phyloP scores from a whole-genome alignment of 164 flowering plant species.

The Vitis rotundifolia region DNA sequence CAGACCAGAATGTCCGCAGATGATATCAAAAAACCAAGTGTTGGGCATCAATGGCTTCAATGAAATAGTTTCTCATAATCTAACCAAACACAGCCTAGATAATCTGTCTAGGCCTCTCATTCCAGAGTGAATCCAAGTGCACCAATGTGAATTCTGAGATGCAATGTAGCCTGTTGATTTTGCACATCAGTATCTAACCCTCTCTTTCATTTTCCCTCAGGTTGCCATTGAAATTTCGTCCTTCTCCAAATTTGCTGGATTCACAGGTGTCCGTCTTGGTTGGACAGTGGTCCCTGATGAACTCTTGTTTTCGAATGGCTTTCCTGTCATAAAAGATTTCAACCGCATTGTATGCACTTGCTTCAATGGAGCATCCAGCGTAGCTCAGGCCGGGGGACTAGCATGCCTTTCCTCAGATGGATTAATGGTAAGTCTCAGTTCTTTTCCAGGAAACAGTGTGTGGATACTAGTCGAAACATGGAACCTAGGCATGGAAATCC shows the following conservation, averaged over 20 bases:
- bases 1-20: background rate
- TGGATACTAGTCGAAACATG: no score
- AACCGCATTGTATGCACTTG: slow-evolving; percentile 64
- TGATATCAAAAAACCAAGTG: background rate
- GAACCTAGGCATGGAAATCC: no score
- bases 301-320: slow-evolving; percentile 59
- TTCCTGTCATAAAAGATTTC: slow-evolving; percentile 60
- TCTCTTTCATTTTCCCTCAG: slow-evolving; percentile 19
- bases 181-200: background rate
- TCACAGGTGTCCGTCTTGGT: slow-evolving; percentile 78
- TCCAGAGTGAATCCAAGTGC: no score
- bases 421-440: slow-evolving; percentile 33
- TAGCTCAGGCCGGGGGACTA: slow-evolving; percentile 75
- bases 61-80: background rate
- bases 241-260: slow-evolving; percentile 76
- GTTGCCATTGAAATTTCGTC: slow-evolving; percentile 81
- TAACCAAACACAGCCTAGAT: background rate
- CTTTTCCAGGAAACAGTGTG: no score
- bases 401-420: slow-evolving; percentile 74
- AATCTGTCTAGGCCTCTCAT: background rate
- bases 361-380: slow-evolving; percentile 73
- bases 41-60: no score
- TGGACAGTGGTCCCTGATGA: slow-evolving; percentile 80
- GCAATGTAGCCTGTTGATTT: background rate
- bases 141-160: background rate